These are phyloP conservation scores for Cucumis melo DNA, from an alignment of 306 rosid genomes.

Conservation along the genomic window DNA sequence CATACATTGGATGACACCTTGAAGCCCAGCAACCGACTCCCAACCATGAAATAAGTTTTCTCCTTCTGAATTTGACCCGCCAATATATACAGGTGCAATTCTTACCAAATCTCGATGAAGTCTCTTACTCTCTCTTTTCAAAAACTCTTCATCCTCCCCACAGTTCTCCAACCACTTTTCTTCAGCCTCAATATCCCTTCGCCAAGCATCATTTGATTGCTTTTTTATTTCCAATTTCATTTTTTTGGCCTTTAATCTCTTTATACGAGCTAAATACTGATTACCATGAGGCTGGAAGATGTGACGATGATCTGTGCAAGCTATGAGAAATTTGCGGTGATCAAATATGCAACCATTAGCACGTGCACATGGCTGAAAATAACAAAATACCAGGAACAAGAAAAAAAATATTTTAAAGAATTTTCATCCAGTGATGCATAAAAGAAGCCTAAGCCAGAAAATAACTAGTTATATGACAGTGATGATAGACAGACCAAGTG, in stretches of 20 bases:
- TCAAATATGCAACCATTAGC: conserved; percentile 90
- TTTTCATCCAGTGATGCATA: background rate
- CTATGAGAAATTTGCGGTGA: conserved; percentile 96
- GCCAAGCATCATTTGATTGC: conserved; percentile 59
- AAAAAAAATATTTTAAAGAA: background rate
- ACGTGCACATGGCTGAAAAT: conserved; percentile 92
- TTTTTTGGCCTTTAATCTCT: conserved; percentile 75
- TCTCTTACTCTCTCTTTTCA: conserved; percentile 96
- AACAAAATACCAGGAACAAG: conserved; percentile 5
- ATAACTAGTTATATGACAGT: background rate
- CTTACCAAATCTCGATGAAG: conserved; percentile 93
- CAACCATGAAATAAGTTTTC: conserved; percentile 74
- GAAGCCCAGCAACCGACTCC: conserved; percentile 99
- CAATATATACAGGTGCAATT: conserved; percentile 90
- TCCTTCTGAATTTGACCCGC: conserved; percentile 56
- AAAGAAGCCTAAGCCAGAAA: background rate
- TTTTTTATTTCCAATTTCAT: conserved; percentile 77
- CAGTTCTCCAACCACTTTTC: conserved; percentile 97
- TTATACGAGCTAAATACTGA: conserved; percentile 48
- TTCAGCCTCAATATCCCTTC: conserved; percentile 83
- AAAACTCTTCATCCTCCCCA: conserved; percentile 98
- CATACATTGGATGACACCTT: conserved; percentile 88
- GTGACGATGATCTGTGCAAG: conserved; percentile 91
- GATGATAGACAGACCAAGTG: conserved; percentile 63
- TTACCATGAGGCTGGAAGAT: conserved; percentile 73